phyloP scores from a whole-genome alignment of 371 early-diverging fungal genomes.

The Mucor sp. region DNA sequence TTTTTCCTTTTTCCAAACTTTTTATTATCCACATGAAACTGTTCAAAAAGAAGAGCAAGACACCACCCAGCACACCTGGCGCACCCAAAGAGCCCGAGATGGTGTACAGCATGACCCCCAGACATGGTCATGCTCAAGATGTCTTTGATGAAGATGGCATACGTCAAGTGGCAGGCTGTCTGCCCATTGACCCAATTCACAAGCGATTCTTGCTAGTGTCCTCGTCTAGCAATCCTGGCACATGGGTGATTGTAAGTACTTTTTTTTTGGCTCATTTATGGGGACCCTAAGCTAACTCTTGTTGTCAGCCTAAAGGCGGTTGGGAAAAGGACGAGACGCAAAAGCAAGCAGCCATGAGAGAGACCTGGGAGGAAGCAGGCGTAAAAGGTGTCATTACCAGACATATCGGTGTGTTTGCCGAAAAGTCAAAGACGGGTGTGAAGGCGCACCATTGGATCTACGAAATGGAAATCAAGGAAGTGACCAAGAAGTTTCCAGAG shows the following conservation, averaged over 20 bases:
- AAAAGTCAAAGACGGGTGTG: constrained; percentile 41
- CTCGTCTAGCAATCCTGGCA: constrained; percentile 41
- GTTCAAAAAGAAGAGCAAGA: constrained; percentile 1
- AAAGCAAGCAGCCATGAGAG: constrained; percentile 57
- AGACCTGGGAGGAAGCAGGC: constrained; percentile 67
- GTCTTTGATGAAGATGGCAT: constrained; percentile 29
- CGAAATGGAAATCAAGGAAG: constrained; percentile 57
- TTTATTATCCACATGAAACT: background rate
- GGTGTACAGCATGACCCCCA: constrained; percentile 16
- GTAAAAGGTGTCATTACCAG: constrained; percentile 48
- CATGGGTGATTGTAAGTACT: constrained; percentile 50
- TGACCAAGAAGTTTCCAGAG: constrained; percentile 57
- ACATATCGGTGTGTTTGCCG: constrained; percentile 52
- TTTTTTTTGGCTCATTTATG: too few relatives aligned
- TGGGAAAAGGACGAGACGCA: constrained; percentile 62
- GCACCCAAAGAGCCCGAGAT: background rate
- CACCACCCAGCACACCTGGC: background rate
- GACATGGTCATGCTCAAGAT: constrained; percentile 40
- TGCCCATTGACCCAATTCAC: constrained; percentile 49
- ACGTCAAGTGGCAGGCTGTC: constrained; percentile 57
- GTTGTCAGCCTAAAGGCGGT: constrained; percentile 55
- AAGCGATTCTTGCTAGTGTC: constrained; percentile 51
- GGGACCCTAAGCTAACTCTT: background rate
- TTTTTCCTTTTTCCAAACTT: background rate
- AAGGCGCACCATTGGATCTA: constrained; percentile 53